Evolutionary conservation across 2,329 filamentous ascomycete genomes (phyloP).

Genomic region (Talaromyces albobiverticillius): DNA sequence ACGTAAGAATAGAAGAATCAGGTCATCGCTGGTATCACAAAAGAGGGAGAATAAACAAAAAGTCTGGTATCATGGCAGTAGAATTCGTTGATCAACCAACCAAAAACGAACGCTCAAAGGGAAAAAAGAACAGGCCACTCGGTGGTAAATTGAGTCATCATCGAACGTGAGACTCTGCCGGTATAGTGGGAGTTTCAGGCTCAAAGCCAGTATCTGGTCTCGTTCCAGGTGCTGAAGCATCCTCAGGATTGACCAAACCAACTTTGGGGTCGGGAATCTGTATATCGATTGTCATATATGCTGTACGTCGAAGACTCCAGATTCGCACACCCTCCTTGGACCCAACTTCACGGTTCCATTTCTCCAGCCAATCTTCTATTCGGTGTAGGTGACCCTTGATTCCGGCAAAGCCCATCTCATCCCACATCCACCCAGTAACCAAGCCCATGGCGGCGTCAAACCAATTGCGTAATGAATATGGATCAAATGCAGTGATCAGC

Average conservation of each 20-base stretch:
- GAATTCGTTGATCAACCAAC: conserved; percentile 5
- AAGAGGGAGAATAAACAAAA: not conserved
- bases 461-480: conserved; percentile 72
- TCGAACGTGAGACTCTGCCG: conserved; percentile 3
- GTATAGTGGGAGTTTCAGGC: not conserved
- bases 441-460: conserved; percentile 76
- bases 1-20: not conserved
- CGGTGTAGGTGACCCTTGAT: conserved; percentile 68
- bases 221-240: conserved; percentile 31
- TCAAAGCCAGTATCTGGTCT: conserved; percentile 32
- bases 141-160: conserved; percentile 3
- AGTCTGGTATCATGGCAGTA: conserved; percentile 9
- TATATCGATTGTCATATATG: conserved; percentile 69
- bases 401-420: conserved; percentile 76
- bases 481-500: conserved; percentile 74
- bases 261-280: conserved; percentile 52
- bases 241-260: conserved; percentile 40
- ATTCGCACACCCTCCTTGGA: conserved; percentile 65
- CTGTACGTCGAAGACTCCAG: conserved; percentile 74
- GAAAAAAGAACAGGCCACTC: not conserved
- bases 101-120: conserved; percentile 8
- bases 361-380: conserved; percentile 78
- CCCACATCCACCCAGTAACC: conserved; percentile 90
- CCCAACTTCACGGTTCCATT: conserved; percentile 74
- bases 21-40: conserved; percentile 8